A percentile compares a stretch with the other conserved stretches of the same genome.
Evolutionary conservation across 108 stramenopile species (phyloP).

Genomic region (Phaeodactylum tricornutum): DNA sequence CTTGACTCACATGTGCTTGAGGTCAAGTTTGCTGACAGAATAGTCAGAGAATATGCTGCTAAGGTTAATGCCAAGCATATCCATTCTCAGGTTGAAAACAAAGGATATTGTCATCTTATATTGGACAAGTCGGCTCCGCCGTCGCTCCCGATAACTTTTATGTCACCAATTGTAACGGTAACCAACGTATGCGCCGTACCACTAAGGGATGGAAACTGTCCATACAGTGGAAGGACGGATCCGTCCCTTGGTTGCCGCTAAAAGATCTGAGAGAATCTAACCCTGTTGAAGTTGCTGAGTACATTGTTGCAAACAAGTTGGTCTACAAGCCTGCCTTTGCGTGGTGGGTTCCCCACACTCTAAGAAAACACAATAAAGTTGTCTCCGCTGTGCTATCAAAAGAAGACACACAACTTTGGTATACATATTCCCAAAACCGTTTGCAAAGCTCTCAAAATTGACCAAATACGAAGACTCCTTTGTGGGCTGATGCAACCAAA

Average conservation of each 20-base stretch:
- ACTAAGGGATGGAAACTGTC: conserved; percentile 41
- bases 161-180: background rate
- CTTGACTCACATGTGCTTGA: conserved; percentile 14
- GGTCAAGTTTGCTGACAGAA: conserved; percentile 10
- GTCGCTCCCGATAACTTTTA: background rate
- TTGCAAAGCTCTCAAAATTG: conserved; percentile 29
- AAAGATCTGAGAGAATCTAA: conserved; percentile 16
- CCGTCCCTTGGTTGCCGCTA: conserved; percentile 4
- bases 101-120: conserved; percentile 5
- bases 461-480: conserved; percentile 27
- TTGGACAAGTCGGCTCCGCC: background rate
- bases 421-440: conserved; percentile 30
- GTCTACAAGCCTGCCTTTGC: conserved; percentile 14
- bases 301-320: conserved; percentile 9
- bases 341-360: conserved; percentile 37
- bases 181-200: conserved; percentile 9
- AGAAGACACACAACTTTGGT: conserved; percentile 34
- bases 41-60: background rate
- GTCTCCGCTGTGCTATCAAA: background rate
- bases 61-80: conserved; percentile 27
- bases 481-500: conserved; percentile 10
- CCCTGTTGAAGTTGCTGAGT: conserved; percentile 19
- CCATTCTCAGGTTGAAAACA: conserved; percentile 7
- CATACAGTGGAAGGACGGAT: conserved; percentile 30
- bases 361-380: conserved; percentile 15